Conservation (phyloP, 177 flowering plant genomes). For the Vitis hybrid region DNA sequence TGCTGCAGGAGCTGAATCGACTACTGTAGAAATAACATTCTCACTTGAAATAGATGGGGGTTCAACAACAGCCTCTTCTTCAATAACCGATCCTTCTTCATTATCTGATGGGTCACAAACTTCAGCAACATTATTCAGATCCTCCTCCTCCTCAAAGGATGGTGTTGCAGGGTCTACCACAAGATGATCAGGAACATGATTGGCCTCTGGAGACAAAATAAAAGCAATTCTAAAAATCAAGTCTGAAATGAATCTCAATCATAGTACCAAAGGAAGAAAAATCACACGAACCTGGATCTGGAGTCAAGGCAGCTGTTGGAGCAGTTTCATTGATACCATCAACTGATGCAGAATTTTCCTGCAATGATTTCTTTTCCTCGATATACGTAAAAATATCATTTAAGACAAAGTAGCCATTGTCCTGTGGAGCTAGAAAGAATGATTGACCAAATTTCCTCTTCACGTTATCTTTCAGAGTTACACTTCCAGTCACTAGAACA, state of each 20-base stretch:
- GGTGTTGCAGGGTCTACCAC: constrained; percentile 19
- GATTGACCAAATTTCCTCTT: constrained; percentile 45
- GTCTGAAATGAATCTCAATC: background rate
- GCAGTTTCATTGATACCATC: constrained; percentile 15
- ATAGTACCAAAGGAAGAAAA: background rate
- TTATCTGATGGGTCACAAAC: constrained; percentile 40
- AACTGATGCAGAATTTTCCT: constrained; percentile 10
- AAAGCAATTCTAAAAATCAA: background rate
- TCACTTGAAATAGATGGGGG: constrained; percentile 25
- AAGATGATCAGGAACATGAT: constrained; percentile 20
- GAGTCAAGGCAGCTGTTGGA: constrained; percentile 6
- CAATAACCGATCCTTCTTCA: constrained; percentile 41
- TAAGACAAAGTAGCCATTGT: constrained; percentile 50
- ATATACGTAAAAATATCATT: constrained; percentile 54
- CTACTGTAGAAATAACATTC: constrained; percentile 22
- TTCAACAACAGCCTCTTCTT: constrained; percentile 39
- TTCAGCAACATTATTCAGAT: constrained; percentile 38
- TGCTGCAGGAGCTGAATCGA: constrained; percentile 27
- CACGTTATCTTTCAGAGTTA: constrained; percentile 46
- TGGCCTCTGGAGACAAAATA: constrained; percentile 24
- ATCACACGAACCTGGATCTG: constrained; percentile 24
- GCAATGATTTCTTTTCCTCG: constrained; percentile 28
- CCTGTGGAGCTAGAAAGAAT: constrained; percentile 65
- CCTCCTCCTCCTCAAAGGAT: constrained; percentile 26
- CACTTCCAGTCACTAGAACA: constrained; percentile 56